A percentile compares a stretch with the other conserved stretches of the same genome.
These are phyloP conservation scores for Clarireedia paspali DNA, from an alignment of 2,329 filamentous ascomycete genomes.

Conservation along the genomic window DNA sequence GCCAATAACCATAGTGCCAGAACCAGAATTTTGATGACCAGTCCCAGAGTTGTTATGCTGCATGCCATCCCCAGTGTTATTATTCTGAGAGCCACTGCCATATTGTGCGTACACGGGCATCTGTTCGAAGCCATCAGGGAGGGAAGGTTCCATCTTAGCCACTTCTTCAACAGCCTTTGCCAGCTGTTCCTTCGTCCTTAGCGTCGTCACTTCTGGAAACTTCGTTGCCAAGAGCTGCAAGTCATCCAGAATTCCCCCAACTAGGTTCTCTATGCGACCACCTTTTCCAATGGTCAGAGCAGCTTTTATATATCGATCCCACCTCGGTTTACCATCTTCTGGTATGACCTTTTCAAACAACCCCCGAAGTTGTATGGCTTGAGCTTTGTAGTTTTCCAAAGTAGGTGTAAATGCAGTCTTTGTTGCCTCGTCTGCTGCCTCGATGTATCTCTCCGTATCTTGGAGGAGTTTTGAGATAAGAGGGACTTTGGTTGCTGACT, in stretches of 20 bases:
- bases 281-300: conserved; percentile 11
- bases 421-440: conserved; percentile 1
- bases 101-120: not conserved
- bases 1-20: conserved; percentile 4
- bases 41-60: conserved; percentile 5
- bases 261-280: conserved; percentile 10
- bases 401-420: conserved; percentile 11
- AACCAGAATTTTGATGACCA: not conserved
- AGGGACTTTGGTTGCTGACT: conserved; percentile 10
- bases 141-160: conserved; percentile 9
- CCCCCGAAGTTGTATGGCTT: conserved; percentile 11
- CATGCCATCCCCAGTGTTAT: conserved; percentile 4
- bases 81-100: conserved; percentile 9
- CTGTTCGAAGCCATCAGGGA: conserved; percentile 4
- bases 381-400: conserved; percentile 8
- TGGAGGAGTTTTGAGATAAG: conserved; percentile 11
- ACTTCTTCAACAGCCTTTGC: conserved; percentile 13
- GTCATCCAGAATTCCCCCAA: conserved; percentile 12
- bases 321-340: conserved; percentile 7
- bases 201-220: conserved; percentile 8
- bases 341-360: conserved; percentile 14
- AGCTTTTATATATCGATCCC: conserved; percentile 14
- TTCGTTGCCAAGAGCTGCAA: conserved; percentile 14
- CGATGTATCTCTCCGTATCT: conserved; percentile 11
- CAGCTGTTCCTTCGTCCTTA: conserved; percentile 11